These are phyloP conservation scores for Boechera divaricarpa DNA, from an alignment of 345 rosid species.

Conservation along the genomic window DNA sequence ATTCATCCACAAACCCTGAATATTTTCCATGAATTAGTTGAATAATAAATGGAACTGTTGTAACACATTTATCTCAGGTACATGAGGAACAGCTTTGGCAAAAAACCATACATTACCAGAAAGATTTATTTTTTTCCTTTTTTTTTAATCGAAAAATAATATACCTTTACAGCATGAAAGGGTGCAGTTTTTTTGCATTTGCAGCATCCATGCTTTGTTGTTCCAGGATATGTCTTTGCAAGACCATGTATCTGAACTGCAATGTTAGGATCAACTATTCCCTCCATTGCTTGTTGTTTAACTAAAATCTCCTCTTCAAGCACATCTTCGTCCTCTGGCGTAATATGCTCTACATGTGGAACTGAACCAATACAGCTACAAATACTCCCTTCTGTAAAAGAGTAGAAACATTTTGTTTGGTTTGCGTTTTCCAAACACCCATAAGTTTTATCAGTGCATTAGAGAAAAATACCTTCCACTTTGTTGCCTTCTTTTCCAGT, in stretches of 20 bases:
- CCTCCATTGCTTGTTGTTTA: slow-evolving; percentile 56
- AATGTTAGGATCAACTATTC: slow-evolving; percentile 56
- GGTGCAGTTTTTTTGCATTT: slow-evolving; percentile 75
- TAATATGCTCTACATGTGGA: slow-evolving; percentile 57
- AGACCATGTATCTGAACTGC: slow-evolving; percentile 87
- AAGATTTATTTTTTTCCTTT: neutral
- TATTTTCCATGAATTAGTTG: slow-evolving; percentile 18
- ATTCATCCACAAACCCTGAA: slow-evolving; percentile 85
- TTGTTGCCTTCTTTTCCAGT: slow-evolving; percentile 81
- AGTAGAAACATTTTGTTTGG: slow-evolving; percentile 14
- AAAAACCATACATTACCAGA: neutral
- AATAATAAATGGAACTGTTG: neutral
- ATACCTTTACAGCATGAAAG: slow-evolving; percentile 82
- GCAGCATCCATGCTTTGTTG: slow-evolving; percentile 60
- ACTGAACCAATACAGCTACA: slow-evolving; percentile 74
- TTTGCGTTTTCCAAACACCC: slow-evolving; percentile 12
- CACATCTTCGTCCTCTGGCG: slow-evolving; percentile 85
- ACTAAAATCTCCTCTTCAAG: slow-evolving; percentile 78
- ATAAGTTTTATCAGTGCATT: slow-evolving; percentile 12
- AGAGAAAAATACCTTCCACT: slow-evolving; percentile 57
- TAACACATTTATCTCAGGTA: neutral
- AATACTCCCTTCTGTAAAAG: slow-evolving; percentile 73
- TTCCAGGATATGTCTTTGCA: slow-evolving; percentile 79
- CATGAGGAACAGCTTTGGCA: neutral
- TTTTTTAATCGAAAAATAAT: neutral